A percentile compares a stretch with the other conserved stretches of the same genome.
phyloP scores from a whole-genome alignment of 345 rosid genomes.

The Bruguiera parviflora region DNA sequence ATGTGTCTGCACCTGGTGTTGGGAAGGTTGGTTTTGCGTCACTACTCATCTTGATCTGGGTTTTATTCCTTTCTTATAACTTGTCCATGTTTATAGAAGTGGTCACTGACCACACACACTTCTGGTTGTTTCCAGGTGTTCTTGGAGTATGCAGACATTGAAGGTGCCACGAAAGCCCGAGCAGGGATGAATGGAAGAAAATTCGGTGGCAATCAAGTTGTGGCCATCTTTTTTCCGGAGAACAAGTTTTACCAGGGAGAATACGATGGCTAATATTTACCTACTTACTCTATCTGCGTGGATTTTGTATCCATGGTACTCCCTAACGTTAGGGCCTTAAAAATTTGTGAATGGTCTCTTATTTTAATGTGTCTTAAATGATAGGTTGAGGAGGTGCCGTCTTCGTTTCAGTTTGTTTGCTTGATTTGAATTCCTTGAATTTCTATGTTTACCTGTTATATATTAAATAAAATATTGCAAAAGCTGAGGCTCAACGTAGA shows the following conservation, averaged over 20 bases:
- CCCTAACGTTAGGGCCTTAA: too few relatives aligned
- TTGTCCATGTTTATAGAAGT: not conserved
- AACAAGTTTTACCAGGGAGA: conserved; percentile 70
- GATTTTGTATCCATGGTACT: not conserved
- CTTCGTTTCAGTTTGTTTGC: too few relatives aligned
- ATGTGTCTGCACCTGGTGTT: conserved; percentile 31
- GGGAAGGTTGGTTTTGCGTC: conserved; percentile 22
- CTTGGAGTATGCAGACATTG: conserved; percentile 67
- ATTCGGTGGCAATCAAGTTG: conserved; percentile 76
- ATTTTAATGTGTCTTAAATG: not conserved
- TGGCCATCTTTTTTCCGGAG: conserved; percentile 69
- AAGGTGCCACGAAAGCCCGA: conserved; percentile 58
- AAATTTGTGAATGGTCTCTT: not conserved
- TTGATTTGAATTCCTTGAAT: too few relatives aligned
- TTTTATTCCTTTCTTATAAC: not conserved
- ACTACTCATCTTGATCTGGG: not conserved
- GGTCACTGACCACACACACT: not conserved
- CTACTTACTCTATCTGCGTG: not conserved
- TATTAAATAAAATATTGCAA: too few relatives aligned
- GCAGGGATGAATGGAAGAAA: conserved; percentile 75
- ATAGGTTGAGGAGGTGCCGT: too few relatives aligned
- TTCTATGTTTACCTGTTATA: too few relatives aligned
- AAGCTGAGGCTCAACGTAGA: too few relatives aligned
- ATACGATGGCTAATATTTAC: conserved; percentile 43
- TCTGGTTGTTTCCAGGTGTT: conserved; percentile 50